Evolutionary conservation across 768 basidiomycete species (phyloP), one percentile per base, ranked within the genome.

Genomic region (Mycena galericulata): DNA sequence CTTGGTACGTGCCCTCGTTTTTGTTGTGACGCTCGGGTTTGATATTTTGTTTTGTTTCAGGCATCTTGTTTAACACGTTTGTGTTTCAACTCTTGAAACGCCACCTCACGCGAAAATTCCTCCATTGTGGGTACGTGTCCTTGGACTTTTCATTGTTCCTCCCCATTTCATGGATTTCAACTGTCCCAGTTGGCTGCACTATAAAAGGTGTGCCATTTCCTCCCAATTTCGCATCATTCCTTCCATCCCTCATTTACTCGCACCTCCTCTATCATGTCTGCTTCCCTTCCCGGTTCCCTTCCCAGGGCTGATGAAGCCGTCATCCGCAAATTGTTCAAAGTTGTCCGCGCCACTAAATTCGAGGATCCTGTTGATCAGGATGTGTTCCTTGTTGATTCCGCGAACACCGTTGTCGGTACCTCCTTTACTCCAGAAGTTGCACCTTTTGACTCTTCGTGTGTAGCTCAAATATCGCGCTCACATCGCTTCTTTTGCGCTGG

Each of bases 361-460:
- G 54, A 64, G 1, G 62, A 64, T 32, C 62, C 62, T 49, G 54
- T 56, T 40, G 62, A 64, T 49, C 62, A 65, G 55, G 63, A 65
- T 5, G 22, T 32, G 0, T 65, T 65, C 26, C 63, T 65, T 10
- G 46, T 57, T n/a, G 54, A 32, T 0, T 65, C 63, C 6, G 63
- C 63, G 4, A 5, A 29, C 12, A 26, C 63, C 2, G 34, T 65
- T 6, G 63, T 65, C 38, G 10, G 62, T 36, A 9, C 14, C 8
- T 47, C 0, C 38, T 17, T 64, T 34, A 12, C 7, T 18, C 32
- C 14, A 17, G 14, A 8, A 1, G 27, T 43, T 10, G 2, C 1
- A 30, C 18, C n/a, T 53, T 43, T 14, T 64, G 0, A 47, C 11
- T 4, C 8, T n/a, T 2, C 30, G 22, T 18, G 22, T 57, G 10